Conservation (phyloP, 2,329 filamentous ascomycete species). For the Ophiostoma sp. region DNA sequence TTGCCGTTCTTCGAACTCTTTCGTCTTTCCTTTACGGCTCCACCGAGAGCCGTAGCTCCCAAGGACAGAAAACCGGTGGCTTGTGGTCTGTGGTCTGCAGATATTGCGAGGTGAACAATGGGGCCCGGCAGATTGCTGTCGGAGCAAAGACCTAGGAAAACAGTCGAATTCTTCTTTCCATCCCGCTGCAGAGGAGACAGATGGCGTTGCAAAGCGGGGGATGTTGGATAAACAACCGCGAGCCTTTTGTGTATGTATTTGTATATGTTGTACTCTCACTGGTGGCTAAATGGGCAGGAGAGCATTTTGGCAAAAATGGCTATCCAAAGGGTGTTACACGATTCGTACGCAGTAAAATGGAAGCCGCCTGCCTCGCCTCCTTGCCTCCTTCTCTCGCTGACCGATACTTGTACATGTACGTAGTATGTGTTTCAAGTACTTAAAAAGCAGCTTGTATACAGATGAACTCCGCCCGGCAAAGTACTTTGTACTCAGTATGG, state of each 20-base stretch:
- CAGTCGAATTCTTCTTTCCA: neutral
- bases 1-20: neutral
- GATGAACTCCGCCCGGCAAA: neutral
- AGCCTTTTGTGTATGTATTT: neutral
- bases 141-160: neutral
- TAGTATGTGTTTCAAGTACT: neutral
- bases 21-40: neutral
- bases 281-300: slow-evolving; percentile 19
- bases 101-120: neutral
- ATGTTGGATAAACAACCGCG: slow-evolving; percentile 4
- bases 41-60: neutral
- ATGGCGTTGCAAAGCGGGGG: neutral
- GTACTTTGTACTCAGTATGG: neutral
- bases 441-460: neutral
- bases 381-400: neutral
- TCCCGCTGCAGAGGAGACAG: neutral
- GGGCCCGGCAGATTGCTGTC: neutral
- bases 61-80: neutral
- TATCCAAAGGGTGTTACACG: neutral
- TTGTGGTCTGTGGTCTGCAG: neutral
- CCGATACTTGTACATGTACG: neutral
- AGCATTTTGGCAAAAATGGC: slow-evolving; percentile 23
- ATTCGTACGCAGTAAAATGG: neutral
- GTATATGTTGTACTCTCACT: neutral
- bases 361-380: neutral